phyloP scores from a whole-genome alignment of 257 asterid species.

The Marsdenia floribunda region DNA sequence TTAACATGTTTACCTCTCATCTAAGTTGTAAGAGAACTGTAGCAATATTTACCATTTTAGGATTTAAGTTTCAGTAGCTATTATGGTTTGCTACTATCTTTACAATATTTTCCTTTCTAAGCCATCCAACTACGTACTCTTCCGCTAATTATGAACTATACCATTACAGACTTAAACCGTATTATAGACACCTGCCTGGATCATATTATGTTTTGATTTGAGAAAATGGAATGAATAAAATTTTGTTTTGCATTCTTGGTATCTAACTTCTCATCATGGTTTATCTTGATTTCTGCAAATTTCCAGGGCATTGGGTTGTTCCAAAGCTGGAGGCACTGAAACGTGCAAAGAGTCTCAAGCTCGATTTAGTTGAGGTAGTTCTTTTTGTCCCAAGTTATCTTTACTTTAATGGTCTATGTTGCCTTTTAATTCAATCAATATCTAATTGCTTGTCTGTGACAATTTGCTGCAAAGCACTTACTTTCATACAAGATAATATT shows the following conservation, averaged over 20 bases:
- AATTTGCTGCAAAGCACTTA: not conserved
- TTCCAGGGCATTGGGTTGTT: constrained; percentile 56
- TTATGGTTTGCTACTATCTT: not conserved
- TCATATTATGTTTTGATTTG: not conserved
- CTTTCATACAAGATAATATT: not conserved
- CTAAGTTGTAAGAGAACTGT: not conserved
- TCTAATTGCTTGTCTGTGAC: not conserved
- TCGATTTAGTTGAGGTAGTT: constrained; percentile 90
- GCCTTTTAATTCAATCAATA: not conserved
- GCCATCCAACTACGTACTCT: not conserved
- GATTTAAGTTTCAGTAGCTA: not conserved
- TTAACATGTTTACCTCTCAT: not conserved
- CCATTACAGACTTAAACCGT: not conserved
- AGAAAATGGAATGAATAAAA: not conserved
- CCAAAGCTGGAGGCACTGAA: constrained; percentile 50
- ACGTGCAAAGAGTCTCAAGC: constrained; percentile 44
- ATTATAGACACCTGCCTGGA: not conserved
- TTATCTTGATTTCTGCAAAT: constrained; percentile 10
- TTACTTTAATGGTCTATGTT: not conserved
- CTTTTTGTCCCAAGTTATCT: constrained; percentile 1
- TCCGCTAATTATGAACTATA: not conserved
- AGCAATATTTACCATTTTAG: not conserved
- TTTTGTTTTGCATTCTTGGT: not conserved
- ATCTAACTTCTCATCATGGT: not conserved
- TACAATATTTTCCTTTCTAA: not conserved